phyloP scores from a whole-genome alignment of 441 rosid genomes.

The Geranium incanum region DNA sequence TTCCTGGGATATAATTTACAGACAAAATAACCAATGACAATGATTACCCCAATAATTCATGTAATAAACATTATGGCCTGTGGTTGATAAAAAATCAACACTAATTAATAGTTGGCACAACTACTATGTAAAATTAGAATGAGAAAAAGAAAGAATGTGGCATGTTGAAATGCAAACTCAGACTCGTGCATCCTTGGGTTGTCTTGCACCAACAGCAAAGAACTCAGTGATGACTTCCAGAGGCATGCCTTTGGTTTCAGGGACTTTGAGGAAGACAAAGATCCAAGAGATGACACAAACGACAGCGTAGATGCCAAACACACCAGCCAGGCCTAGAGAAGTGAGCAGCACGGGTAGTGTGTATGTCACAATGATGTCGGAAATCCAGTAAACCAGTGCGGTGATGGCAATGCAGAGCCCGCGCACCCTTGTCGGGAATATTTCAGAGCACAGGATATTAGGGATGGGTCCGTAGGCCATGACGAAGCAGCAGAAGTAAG shows the following conservation, averaged over 20 bases:
- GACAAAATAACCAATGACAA: no score
- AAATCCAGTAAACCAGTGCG: conserved; percentile 48
- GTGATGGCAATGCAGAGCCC: conserved; percentile 62
- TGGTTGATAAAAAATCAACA: no score
- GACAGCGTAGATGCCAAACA: conserved; percentile 50
- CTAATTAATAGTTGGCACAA: no score
- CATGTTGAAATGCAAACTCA: no score
- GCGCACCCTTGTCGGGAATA: conserved; percentile 68
- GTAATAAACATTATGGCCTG: no score
- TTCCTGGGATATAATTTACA: no score
- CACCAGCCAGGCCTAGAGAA: conserved; percentile 52
- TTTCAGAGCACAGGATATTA: conserved; percentile 65
- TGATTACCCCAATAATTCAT: no score
- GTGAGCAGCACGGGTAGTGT: conserved; percentile 52
- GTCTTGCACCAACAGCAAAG: conserved; percentile 56
- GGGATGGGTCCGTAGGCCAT: conserved; percentile 63
- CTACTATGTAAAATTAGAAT: no score
- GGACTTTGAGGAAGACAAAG: conserved; percentile 59
- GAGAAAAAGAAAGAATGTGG: no score
- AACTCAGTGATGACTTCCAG: conserved; percentile 30
- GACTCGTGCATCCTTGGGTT: conserved; percentile 23
- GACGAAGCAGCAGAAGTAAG: conserved; percentile 67
- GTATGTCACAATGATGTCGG: conserved; percentile 56
- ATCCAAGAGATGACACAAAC: conserved; percentile 52
- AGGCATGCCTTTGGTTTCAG: conserved; percentile 64